Evolutionary conservation across 768 basidiomycete species (phyloP).

Genomic region (Lactarius sanguifluus): DNA sequence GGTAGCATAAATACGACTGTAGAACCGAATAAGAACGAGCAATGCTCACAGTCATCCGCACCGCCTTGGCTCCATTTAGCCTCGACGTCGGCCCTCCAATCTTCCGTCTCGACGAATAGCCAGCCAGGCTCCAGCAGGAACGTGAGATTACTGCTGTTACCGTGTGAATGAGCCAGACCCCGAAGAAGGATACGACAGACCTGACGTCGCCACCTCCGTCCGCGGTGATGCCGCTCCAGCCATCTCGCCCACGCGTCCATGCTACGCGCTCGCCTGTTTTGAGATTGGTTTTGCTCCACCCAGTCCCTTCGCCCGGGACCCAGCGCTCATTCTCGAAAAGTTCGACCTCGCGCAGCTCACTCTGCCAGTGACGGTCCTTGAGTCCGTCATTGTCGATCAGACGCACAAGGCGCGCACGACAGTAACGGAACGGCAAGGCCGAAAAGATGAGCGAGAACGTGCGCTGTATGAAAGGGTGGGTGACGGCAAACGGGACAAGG

Average conservation of each 20-base stretch:
- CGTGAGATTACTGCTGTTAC: slow-evolving; percentile 70
- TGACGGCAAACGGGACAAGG: slow-evolving; percentile 50
- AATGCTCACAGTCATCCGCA: slow-evolving; percentile 39
- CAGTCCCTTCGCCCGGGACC: slow-evolving; percentile 32
- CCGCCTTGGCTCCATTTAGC: slow-evolving; percentile 53
- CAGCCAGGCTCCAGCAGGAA: slow-evolving; percentile 75
- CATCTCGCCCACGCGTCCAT: slow-evolving; percentile 74
- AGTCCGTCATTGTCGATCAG: slow-evolving; percentile 66
- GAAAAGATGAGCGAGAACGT: slow-evolving; percentile 37
- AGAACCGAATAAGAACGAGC: not conserved
- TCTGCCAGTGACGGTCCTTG: slow-evolving; percentile 60
- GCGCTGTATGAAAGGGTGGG: slow-evolving; percentile 47
- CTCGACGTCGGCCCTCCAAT: slow-evolving; percentile 68
- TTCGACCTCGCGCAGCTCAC: slow-evolving; percentile 67
- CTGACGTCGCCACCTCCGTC: slow-evolving; percentile 57
- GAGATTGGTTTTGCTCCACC: slow-evolving; percentile 43
- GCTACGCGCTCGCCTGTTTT: slow-evolving; percentile 49
- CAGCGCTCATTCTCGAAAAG: slow-evolving; percentile 82
- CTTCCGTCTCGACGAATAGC: slow-evolving; percentile 73
- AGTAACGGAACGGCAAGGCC: slow-evolving; percentile 22
- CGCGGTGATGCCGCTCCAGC: slow-evolving; percentile 58
- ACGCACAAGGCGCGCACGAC: slow-evolving; percentile 32
- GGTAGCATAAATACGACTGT: slow-evolving; percentile 27
- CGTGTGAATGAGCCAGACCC: slow-evolving; percentile 17
- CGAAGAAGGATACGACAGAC: slow-evolving; percentile 42